Percentiles rank a stretch among this genome's conserved stretches.
phyloP scores from a whole-genome alignment of 768 basidiomycete species.

The Brasilioporus rufonigricans region DNA sequence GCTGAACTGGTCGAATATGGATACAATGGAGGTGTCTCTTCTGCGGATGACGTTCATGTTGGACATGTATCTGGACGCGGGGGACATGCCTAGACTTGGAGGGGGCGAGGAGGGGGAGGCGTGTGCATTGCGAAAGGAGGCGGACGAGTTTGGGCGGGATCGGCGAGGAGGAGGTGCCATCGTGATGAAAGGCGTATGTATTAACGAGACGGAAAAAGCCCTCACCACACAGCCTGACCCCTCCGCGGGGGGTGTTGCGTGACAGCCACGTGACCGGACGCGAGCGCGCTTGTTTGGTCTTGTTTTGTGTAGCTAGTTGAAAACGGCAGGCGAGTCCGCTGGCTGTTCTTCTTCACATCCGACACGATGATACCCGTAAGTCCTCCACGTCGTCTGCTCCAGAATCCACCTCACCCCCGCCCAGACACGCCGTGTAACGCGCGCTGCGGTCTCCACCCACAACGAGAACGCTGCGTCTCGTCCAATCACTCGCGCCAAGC shows the following conservation, averaged over 20 bases:
- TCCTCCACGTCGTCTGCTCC: background rate
- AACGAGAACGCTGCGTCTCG: slow-evolving; percentile 73
- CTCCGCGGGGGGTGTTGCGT: slow-evolving; percentile 13
- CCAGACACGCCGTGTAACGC: slow-evolving; percentile 65
- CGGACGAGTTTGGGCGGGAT: slow-evolving; percentile 30
- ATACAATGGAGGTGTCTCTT: slow-evolving; percentile 74
- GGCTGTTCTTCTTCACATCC: slow-evolving; percentile 31
- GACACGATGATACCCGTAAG: slow-evolving; percentile 44
- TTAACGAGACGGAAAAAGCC: background rate
- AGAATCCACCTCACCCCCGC: background rate
- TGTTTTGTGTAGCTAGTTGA: slow-evolving; percentile 38
- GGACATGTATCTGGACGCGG: slow-evolving; percentile 63
- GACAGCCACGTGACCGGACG: slow-evolving; percentile 34
- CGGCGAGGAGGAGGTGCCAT: slow-evolving; percentile 23
- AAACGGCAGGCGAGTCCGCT: slow-evolving; percentile 31
- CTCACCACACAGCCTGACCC: slow-evolving; percentile 7
- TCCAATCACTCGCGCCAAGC: slow-evolving; percentile 61
- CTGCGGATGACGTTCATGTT: slow-evolving; percentile 81
- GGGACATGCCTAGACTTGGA: slow-evolving; percentile 49
- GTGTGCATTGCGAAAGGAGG: slow-evolving; percentile 16
- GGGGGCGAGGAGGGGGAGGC: background rate
- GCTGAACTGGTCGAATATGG: slow-evolving; percentile 85
- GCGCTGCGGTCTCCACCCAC: slow-evolving; percentile 49
- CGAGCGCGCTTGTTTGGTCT: slow-evolving; percentile 37
- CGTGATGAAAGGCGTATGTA: background rate